Evolutionary conservation across 345 rosid genomes (phyloP).

Genomic region (Eucalyptus polyanthemos): DNA sequence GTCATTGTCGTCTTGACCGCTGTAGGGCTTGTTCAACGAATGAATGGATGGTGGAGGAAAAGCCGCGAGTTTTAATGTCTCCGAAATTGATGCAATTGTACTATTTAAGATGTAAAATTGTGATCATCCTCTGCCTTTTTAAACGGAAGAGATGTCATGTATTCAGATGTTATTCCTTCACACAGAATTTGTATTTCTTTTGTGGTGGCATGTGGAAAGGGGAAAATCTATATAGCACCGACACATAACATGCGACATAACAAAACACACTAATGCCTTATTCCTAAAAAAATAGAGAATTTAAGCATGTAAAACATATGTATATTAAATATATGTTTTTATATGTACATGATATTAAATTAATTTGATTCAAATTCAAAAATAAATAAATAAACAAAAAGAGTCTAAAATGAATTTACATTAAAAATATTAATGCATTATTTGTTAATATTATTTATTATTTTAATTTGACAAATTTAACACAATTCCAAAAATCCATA

Average conservation of each 20-base stretch:
- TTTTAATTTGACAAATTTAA: too few species aligned
- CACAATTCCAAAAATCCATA: too few species aligned
- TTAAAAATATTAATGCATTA: too few species aligned
- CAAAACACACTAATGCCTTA: rapidly evolving
- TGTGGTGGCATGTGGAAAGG: background rate
- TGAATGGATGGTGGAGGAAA: background rate
- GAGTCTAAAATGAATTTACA: too few species aligned
- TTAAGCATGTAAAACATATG: rapidly evolving
- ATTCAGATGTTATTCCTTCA: background rate
- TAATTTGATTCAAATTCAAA: too few species aligned
- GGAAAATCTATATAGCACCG: rapidly evolving
- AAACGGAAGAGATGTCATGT: background rate
- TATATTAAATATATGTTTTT: too few species aligned
- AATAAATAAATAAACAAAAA: too few species aligned
- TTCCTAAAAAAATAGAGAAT: too few species aligned
- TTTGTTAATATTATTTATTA: too few species aligned
- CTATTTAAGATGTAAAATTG: background rate
- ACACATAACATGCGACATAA: rapidly evolving
- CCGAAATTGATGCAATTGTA: background rate
- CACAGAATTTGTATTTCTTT: background rate
- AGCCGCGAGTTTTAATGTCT: background rate
- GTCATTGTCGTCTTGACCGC: background rate
- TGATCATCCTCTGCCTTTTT: background rate
- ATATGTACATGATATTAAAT: too few species aligned
- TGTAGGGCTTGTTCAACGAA: background rate